Base-by-base conservation (phyloP, 805 yeast species). In the Candida dajiaensis region DNA sequence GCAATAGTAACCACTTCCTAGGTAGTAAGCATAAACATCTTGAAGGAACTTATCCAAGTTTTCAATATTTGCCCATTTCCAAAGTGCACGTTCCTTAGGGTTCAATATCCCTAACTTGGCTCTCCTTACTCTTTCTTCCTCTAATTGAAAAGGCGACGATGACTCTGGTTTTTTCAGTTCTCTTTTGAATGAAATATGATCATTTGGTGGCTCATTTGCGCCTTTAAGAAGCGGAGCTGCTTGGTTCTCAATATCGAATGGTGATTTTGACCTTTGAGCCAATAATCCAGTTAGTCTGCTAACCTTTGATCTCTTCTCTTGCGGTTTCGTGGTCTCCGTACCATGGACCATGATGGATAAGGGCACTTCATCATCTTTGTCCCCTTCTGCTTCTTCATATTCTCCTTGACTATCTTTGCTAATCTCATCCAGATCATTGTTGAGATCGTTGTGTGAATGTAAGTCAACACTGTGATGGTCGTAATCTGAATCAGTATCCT, bases 31-130 rank as follows among this genome's bases (percentile, higher is more conserved):
- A 65, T 94, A 94, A 11, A 90, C 77, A 55, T 92, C 95, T 44
- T 80, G 80, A 18, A 94, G 70, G 57, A 92, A 94, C 40, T 80
- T 76, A 67, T 94, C 99, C 63, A 94, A 74, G 63, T 94, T 94
- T 54, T 86, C 88, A 21, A 94, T 88, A 58, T 94, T 94, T 1
- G 98, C 96, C 98, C 99, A 94, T 50, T 88, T 76, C 89, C 97
- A 94, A 16, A 86, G 69, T 0, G 98, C 96, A 42, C 89, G 70
- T 59, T 90, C 97, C 49, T 71, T 71, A 1, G 86, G 78, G 43
- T 80, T 77, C 23, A 81, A 58, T 1, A 74, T 69, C 8, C 76
- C 74, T 8, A 74, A 44, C 20, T 46, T 53, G 7, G 62, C 61
- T 31, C 64, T 52, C 41, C 64, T 50, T 10, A 42, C 41, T 7